phyloP scores from a whole-genome alignment of 1,284 basidiomycete species.

The Cryptococcus jaspeensis region DNA sequence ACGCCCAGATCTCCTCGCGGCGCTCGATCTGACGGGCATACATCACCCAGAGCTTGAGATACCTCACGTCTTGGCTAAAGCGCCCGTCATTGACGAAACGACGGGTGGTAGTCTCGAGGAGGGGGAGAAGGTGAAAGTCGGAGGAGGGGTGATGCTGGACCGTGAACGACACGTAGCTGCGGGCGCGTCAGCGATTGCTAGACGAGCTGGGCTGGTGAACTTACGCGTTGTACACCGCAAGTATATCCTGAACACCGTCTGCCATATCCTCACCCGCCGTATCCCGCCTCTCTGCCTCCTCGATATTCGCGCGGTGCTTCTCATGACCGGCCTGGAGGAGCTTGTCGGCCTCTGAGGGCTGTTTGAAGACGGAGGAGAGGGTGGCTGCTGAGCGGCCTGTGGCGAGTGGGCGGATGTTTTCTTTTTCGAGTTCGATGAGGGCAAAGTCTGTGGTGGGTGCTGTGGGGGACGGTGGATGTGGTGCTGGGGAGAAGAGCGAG shows the following conservation, averaged over 20 bases:
- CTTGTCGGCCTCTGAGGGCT: constrained; percentile 48
- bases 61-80: constrained; percentile 83
- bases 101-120: constrained; percentile 71
- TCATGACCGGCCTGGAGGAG: constrained; percentile 52
- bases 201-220: constrained; percentile 28
- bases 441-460: constrained; percentile 51
- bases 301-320: constrained; percentile 47
- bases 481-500: constrained; percentile 19
- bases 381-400: constrained; percentile 59
- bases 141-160: constrained; percentile 62
- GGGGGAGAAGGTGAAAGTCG: constrained; percentile 67
- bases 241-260: constrained; percentile 51
- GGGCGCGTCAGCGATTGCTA: background rate
- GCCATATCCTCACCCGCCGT: constrained; percentile 60
- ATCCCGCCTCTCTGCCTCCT: constrained; percentile 48
- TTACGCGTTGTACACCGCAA: constrained; percentile 54
- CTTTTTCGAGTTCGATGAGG: constrained; percentile 59
- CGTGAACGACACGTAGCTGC: constrained; percentile 47
- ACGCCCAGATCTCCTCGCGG: constrained; percentile 66
- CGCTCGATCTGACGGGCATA: constrained; percentile 67
- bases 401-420: constrained; percentile 60
- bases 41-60: constrained; percentile 82
- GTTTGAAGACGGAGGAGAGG: constrained; percentile 54
- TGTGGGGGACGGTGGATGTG: constrained; percentile 14
- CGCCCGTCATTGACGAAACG: constrained; percentile 74